phyloP scores from a whole-genome alignment of 2,329 filamentous ascomycete species.

The Botryosphaeria agaves region DNA sequence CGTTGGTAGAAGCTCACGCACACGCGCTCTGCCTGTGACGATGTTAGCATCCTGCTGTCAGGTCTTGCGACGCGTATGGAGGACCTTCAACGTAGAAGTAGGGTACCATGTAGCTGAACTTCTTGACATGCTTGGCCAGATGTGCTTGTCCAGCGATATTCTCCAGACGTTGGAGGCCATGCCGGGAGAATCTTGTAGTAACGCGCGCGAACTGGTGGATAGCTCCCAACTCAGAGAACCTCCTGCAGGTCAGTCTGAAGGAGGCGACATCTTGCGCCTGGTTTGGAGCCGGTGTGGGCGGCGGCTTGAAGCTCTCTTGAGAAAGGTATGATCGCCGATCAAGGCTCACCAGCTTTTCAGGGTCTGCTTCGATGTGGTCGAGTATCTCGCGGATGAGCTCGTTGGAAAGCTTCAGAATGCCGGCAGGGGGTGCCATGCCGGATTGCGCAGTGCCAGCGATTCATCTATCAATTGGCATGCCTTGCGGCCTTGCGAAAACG shows the following conservation, averaged over 20 bases:
- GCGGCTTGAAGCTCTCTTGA: conserved; percentile 31
- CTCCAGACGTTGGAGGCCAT: conserved; percentile 31
- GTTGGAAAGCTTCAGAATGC: conserved; percentile 24
- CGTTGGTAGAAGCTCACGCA: conserved; percentile 20
- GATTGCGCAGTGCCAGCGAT: background rate
- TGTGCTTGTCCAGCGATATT: conserved; percentile 30
- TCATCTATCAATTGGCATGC: background rate
- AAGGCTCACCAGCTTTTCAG: conserved; percentile 30
- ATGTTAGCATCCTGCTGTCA: conserved; percentile 8
- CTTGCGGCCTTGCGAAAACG: too few species aligned
- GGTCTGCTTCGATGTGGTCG: conserved; percentile 33
- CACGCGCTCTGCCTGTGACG: conserved; percentile 18
- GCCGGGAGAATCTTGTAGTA: conserved; percentile 31
- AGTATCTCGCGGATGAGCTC: conserved; percentile 33
- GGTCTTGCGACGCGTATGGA: background rate
- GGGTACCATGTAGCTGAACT: conserved; percentile 43
- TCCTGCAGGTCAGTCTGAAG: conserved; percentile 30
- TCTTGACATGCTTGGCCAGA: conserved; percentile 36
- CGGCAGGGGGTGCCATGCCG: background rate
- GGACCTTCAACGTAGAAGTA: conserved; percentile 39
- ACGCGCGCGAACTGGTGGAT: conserved; percentile 33
- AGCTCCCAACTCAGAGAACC: conserved; percentile 32
- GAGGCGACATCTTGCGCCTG: conserved; percentile 26
- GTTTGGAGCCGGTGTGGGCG: conserved; percentile 22
- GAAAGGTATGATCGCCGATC: conserved; percentile 33